Percentiles rank a stretch among this genome's conserved stretches.
Evolutionary conservation across 169 alveolate species (phyloP).

Genomic region (Plasmodium cynomolgi): DNA sequence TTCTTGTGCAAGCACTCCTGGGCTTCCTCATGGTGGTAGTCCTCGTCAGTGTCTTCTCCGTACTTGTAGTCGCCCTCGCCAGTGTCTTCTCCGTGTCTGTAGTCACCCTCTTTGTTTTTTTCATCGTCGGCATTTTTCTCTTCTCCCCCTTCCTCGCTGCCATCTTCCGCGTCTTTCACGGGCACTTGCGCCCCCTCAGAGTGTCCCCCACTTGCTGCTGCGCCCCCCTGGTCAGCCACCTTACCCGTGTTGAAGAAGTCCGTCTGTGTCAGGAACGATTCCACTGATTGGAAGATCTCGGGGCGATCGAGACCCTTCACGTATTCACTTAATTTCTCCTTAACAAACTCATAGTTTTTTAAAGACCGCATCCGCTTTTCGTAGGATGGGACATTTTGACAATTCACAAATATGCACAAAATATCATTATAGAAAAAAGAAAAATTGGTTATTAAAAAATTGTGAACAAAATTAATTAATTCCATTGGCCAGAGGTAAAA

Average conservation of each 20-base stretch:
- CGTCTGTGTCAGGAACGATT: constrained; percentile 42
- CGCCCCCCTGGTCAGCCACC: not conserved
- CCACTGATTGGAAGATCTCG: constrained; percentile 23
- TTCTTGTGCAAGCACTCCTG: constrained; percentile 55
- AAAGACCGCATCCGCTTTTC: constrained; percentile 37
- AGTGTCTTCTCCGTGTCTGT: not conserved
- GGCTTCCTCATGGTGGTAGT: constrained; percentile 4
- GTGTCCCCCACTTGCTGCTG: not conserved
- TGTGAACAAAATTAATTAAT: constrained; percentile 68
- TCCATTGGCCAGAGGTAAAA: constrained; percentile 72
- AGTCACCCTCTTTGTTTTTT: not conserved
- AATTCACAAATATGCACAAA: constrained; percentile 35
- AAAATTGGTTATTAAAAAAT: constrained; percentile 57
- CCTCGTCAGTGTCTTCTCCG: not conserved
- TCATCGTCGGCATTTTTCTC: not conserved
- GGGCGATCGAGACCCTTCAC: constrained; percentile 11
- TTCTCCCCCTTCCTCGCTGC: not conserved
- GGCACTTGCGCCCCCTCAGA: not conserved
- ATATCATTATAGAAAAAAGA: constrained; percentile 48
- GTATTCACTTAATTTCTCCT: constrained; percentile 25
- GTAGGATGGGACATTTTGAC: constrained; percentile 2
- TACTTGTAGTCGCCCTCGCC: not conserved
- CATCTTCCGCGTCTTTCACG: not conserved
- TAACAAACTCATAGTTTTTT: constrained; percentile 23
- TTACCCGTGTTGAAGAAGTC: constrained; percentile 29